Conservation (phyloP, 257 asterid species). For the Solanum habrochaites region DNA sequence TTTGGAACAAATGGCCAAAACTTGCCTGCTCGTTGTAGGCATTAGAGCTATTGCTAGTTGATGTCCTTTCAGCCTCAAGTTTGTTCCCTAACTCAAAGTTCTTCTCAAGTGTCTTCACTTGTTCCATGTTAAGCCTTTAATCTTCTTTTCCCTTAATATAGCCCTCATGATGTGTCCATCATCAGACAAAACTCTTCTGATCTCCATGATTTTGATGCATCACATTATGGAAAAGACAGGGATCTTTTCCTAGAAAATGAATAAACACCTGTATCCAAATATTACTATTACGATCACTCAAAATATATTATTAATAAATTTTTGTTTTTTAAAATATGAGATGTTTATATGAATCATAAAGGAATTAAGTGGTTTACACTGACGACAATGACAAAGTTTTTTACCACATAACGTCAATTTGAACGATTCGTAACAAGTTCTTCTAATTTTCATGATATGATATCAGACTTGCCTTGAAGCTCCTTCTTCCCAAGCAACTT, state of each 20-base stretch:
- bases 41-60: slow-evolving; percentile 51
- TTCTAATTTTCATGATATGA: background rate
- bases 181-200: slow-evolving; percentile 35
- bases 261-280: slow-evolving; percentile 3
- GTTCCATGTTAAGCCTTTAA: slow-evolving; percentile 45
- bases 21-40: slow-evolving; percentile 49
- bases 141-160: slow-evolving; percentile 27
- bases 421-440: fast-evolving
- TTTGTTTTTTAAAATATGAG: background rate
- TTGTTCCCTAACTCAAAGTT: slow-evolving; percentile 47
- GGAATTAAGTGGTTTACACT: background rate
- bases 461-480: background rate
- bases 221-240: slow-evolving; percentile 18
- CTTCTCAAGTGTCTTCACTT: slow-evolving; percentile 51
- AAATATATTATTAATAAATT: background rate
- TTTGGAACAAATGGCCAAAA: slow-evolving; percentile 62
- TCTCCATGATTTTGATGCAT: slow-evolving; percentile 5
- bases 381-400: background rate
- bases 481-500: background rate
- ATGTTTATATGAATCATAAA: background rate
- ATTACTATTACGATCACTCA: background rate
- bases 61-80: slow-evolving; percentile 51
- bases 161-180: slow-evolving; percentile 31
- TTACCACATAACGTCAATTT: background rate
- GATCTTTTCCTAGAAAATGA: slow-evolving; percentile 24